Base-by-base conservation (phyloP, 495 filamentous ascomycete genomes). In the Elaphomyces granulatus region DNA sequence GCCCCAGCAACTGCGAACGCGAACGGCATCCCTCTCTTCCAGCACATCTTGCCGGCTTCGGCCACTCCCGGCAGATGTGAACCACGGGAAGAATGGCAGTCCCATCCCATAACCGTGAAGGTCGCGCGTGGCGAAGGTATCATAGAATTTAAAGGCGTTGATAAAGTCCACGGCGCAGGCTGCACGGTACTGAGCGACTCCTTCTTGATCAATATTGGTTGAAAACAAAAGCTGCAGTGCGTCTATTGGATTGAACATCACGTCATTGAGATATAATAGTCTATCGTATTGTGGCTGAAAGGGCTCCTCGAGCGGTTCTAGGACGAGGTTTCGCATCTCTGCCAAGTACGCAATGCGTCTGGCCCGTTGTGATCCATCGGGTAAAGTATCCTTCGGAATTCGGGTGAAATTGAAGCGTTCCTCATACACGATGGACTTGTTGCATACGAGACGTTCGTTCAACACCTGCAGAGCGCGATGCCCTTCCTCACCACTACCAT, bases 111-210 rank as follows among this genome's bases (percentile, higher is more conserved):
- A 81, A 1, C 83, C 83, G 42, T 87, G 76, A 3, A 70, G 53
- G 47, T 90, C 83, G 3, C 83, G 68, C 15, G 78, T 79, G 8
- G 83, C 83, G 62, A 79, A 87, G 2, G 80, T 78, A 56, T 90
- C 83, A 50, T 90, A 90, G 54, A 80, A 83, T 47, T 83, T 82
- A 57, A 84, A 75, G 0, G 78, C 72, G 36, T 77, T 77, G 50
- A 77, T 73, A 45, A 81, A 88, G 52, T 90, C 83, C 4, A 83
- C 60, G 2, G 78, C 82, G 48, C 83, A 90, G 2, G 80, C 82
- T n/a, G 81, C 78, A n/a, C 76, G 71, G 49, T 85, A 87, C 35
- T 70, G 53, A 1, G 78, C 52, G n/a, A 61, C 54, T 15, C 79
- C 79, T 15, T 59, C 38, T 4, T 67, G 64, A 7, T 64, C 53